Evolutionary conservation across 2,329 filamentous ascomycete genomes (phyloP), one percentile per base, ranked within the genome.

Genomic region (Blastomyces parvus): DNA sequence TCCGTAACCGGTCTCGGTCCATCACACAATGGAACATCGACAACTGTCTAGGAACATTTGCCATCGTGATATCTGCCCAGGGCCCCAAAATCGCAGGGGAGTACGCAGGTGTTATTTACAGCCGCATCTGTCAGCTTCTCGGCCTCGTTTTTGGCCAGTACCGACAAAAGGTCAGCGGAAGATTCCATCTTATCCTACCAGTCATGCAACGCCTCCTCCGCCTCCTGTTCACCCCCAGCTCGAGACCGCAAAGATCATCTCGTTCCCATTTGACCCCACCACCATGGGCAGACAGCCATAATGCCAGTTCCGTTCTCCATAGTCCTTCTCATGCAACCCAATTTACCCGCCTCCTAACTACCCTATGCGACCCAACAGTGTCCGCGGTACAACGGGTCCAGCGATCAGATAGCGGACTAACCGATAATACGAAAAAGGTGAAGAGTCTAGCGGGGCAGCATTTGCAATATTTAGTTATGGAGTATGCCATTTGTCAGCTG

Each of bases 341-440:
- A 50, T 84, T 81, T 67, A 78, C 82, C 1, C 80, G 83, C 11
- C 74, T 87, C 9, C 77, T 87, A 27, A 81, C 81, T n/a, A 81
- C 83, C 0, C 79, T 87, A 60, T 85, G 83, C 74, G 83, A 84
- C 61, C 85, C 85, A 0, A 84, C 84, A 0, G 80, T 83, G 56
- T 83, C 82, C 0, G 80, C 82, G 1, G 81, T 84, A 4, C 75
- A 80, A 17, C 71, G 72, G 19, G 71, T 72, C 7, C 68, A 68
- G 8, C 72, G 73, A 33, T 64, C 69, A 3, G 67, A 70, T 22
- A 76, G 78, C 8, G 76, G 76, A 0, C 79, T 88, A 33, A 82
- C 81, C 33, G 85, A 87, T 66, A 81, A 83, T 63, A 82, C 83
- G 14, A 84, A 84, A 68, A 83, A 82, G 63, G 83, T 84, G 8